These are phyloP conservation scores for Vaccinium macrocarpon DNA, from an alignment of 148 eudicot genomes.

Conservation along the genomic window DNA sequence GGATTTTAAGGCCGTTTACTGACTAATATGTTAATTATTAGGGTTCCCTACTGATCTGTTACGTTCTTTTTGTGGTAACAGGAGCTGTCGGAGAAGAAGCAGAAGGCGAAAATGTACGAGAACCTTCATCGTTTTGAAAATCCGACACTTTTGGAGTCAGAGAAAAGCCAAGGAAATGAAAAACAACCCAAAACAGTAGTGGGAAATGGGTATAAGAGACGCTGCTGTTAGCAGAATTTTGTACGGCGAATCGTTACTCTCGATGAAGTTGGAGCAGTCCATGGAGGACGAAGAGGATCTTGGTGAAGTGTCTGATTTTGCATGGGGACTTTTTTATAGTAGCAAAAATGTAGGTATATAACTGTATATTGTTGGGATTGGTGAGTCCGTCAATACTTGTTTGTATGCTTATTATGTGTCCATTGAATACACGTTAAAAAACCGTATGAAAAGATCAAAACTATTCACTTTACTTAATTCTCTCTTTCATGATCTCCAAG, in stretches of 20 bases:
- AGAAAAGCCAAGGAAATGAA: slow-evolving; percentile 28
- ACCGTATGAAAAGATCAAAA: too few species aligned
- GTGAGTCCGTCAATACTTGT: too few species aligned
- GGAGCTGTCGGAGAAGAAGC: slow-evolving; percentile 52
- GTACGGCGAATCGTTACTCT: slow-evolving; percentile 40
- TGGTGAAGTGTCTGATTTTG: too few species aligned
- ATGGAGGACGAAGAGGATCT: not conserved
- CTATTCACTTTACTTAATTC: too few species aligned
- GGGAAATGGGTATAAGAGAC: slow-evolving; percentile 55
- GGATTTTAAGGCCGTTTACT: not conserved
- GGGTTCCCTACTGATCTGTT: not conserved
- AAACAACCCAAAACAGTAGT: slow-evolving; percentile 39
- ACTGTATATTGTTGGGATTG: too few species aligned
- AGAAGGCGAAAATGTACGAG: slow-evolving; percentile 59
- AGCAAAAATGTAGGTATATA: too few species aligned
- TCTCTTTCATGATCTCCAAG: too few species aligned
- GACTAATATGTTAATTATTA: not conserved
- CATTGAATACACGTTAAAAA: too few species aligned
- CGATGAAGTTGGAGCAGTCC: slow-evolving; percentile 11
- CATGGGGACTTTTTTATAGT: too few species aligned
- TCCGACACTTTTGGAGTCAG: slow-evolving; percentile 57
- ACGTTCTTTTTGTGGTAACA: slow-evolving; percentile 32
- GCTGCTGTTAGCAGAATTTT: slow-evolving; percentile 40
- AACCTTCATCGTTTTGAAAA: slow-evolving; percentile 61
- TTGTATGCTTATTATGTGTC: too few species aligned